phyloP scores from a whole-genome alignment of 495 filamentous ascomycete species.

The Penicillium dipodomyicola region DNA sequence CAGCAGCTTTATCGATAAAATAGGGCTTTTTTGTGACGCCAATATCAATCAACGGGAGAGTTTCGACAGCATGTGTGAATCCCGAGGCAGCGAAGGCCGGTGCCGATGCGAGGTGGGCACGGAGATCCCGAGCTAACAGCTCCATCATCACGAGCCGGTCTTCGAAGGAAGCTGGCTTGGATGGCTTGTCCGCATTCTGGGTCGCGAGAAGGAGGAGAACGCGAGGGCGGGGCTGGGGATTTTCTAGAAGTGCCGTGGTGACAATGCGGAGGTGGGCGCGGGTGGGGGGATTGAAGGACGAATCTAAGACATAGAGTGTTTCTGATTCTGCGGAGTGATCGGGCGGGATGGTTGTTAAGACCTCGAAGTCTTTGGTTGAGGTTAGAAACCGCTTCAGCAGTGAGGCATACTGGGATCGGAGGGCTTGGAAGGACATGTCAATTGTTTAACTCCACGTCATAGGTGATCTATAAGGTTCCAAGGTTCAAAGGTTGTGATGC shows the following conservation, averaged over 20 bases:
- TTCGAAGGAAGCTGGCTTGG: constrained; percentile 77
- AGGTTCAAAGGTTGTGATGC: neutral
- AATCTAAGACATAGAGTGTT: constrained; percentile 82
- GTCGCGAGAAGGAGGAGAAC: constrained; percentile 81
- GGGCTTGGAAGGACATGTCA: constrained; percentile 33
- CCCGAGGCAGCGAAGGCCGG: constrained; percentile 7
- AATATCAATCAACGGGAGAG: constrained; percentile 62
- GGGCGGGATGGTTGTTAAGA: constrained; percentile 55
- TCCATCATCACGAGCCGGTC: constrained; percentile 86
- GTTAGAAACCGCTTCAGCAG: constrained; percentile 57
- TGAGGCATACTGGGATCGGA: constrained; percentile 35
- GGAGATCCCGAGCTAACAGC: constrained; percentile 67
- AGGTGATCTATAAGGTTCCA: neutral
- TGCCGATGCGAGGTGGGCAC: constrained; percentile 27
- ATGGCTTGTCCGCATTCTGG: constrained; percentile 90
- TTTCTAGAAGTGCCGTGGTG: constrained; percentile 57
- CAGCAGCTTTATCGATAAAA: constrained; percentile 79
- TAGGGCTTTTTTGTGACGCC: constrained; percentile 78
- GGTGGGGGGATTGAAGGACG: constrained; percentile 93
- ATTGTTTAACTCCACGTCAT: neutral
- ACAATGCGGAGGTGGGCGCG: constrained; percentile 77
- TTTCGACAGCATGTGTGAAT: constrained; percentile 11
- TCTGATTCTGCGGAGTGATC: constrained; percentile 29
- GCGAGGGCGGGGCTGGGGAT: constrained; percentile 41
- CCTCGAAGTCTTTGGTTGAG: constrained; percentile 54